A percentile compares a stretch with the other conserved stretches of the same genome.
These are phyloP conservation scores for Fusarium humuli DNA, from an alignment of 2,329 filamentous ascomycete species.

Conservation along the genomic window DNA sequence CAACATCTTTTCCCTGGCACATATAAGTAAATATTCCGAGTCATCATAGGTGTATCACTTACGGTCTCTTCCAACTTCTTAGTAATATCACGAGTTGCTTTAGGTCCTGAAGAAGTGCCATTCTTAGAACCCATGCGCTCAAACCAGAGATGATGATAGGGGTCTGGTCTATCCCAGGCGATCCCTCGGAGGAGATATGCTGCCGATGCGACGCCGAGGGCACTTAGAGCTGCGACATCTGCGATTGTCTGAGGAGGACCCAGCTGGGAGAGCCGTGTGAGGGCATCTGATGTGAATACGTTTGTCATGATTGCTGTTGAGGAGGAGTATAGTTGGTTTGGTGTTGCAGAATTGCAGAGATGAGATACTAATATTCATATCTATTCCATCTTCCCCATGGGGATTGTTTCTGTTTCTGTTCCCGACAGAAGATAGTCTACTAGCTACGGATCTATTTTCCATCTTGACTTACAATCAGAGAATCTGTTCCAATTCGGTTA, in stretches of 20 bases:
- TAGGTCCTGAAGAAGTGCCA: conserved; percentile 39
- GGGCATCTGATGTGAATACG: conserved; percentile 36
- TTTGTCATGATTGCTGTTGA: conserved; percentile 32
- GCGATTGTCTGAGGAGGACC: conserved; percentile 38
- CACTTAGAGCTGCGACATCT: conserved; percentile 45
- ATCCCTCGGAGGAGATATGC: conserved; percentile 57
- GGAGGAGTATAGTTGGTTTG: background rate
- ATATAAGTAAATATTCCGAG: background rate
- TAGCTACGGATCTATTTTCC: background rate
- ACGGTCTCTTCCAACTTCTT: conserved; percentile 49
- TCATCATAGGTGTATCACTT: conserved; percentile 5
- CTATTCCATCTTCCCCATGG: background rate
- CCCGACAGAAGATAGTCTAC: background rate
- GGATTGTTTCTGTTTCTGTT: background rate
- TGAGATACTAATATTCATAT: conserved; percentile 28
- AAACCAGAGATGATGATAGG: conserved; percentile 60
- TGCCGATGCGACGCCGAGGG: conserved; percentile 38
- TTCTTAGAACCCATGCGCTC: conserved; percentile 57
- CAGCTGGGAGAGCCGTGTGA: conserved; percentile 36
- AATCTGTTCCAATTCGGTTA: background rate
- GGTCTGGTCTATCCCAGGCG: conserved; percentile 62
- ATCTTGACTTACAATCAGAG: background rate
- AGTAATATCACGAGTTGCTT: conserved; percentile 59
- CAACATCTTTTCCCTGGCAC: conserved; percentile 77
- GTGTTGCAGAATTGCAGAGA: background rate